These are phyloP conservation scores for Phytophthora agathidicida DNA, from an alignment of 352 stramenopile species.

Conservation along the genomic window DNA sequence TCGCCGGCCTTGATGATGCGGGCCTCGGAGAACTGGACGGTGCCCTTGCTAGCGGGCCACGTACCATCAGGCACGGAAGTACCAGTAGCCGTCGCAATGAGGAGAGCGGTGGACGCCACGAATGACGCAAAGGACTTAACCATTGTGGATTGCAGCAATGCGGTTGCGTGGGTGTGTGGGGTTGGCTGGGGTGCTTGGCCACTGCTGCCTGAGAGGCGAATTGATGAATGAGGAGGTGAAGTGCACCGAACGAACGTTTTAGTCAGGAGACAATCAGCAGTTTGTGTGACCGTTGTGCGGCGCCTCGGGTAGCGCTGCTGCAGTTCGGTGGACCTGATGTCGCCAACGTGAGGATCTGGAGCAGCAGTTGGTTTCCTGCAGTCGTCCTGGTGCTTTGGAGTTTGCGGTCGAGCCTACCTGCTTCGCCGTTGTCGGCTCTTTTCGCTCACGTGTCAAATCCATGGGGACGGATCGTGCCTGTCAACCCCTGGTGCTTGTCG, in stretches of 20 bases:
- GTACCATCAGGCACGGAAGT: conserved; percentile 20
- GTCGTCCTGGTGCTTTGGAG: conserved; percentile 3
- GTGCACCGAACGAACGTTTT: background rate
- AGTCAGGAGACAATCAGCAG: background rate
- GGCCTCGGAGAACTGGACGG: conserved; percentile 18
- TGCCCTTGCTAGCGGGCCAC: conserved; percentile 16
- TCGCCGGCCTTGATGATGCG: conserved; percentile 39
- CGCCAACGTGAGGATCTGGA: conserved; percentile 1
- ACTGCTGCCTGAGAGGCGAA: conserved; percentile 17
- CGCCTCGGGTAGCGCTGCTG: conserved; percentile 2
- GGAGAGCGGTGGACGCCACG: conserved; percentile 5
- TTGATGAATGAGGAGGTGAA: conserved; percentile 19
- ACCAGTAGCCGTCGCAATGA: conserved; percentile 2
- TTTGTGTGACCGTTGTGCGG: conserved; percentile 7
- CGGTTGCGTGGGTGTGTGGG: background rate
- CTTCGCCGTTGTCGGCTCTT: conserved; percentile 8
- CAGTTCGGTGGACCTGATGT: background rate
- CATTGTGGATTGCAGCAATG: conserved; percentile 10
- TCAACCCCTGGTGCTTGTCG: background rate
- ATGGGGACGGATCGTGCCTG: conserved; percentile 20
- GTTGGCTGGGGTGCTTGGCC: conserved; percentile 6
- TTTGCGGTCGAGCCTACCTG: conserved; percentile 13
- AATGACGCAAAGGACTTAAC: conserved; percentile 12
- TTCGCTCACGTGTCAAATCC: conserved; percentile 17
- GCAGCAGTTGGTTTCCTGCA: conserved; percentile 23